A percentile compares a stretch with the other conserved stretches of the same genome.
Conservation (phyloP, 1,284 basidiomycete genomes). For the Earliella scabrosa region DNA sequence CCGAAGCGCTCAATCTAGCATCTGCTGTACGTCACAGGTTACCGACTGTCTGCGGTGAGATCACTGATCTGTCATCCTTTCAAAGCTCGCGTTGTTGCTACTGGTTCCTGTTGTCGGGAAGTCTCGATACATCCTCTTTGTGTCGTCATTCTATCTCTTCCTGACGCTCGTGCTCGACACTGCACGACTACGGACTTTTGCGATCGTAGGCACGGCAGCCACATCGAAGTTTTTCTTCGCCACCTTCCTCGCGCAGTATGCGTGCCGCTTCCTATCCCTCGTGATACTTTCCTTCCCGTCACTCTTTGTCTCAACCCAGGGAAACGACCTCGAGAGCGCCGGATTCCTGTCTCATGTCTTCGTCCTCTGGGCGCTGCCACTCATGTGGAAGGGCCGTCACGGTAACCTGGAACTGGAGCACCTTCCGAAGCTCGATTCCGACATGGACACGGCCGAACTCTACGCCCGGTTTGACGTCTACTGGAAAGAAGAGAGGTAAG, state of each 20-base stretch:
- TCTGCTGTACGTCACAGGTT: background rate
- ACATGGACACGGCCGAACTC: background rate
- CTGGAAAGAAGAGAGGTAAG: conserved; percentile 1
- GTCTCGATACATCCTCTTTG: conserved; percentile 1
- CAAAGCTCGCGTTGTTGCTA: background rate
- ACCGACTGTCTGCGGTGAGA: no score
- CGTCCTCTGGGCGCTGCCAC: background rate
- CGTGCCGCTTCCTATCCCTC: background rate
- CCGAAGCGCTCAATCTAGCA: background rate
- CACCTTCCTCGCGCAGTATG: conserved; percentile 1
- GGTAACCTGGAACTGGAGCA: background rate
- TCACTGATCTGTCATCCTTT: background rate
- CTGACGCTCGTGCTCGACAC: conserved; percentile 1
- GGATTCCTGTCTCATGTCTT: conserved; percentile 2
- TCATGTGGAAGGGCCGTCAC: conserved; percentile 2
- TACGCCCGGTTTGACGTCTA: background rate
- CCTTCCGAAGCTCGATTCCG: background rate
- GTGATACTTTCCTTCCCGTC: background rate
- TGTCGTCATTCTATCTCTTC: background rate
- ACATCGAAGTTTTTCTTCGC: conserved; percentile 4
- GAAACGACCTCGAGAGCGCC: background rate
- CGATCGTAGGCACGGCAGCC: background rate
- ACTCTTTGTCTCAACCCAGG: background rate
- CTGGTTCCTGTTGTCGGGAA: background rate
- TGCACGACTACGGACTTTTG: background rate